A percentile compares a stretch with the other conserved stretches of the same genome.
phyloP scores from a whole-genome alignment of 1,284 basidiomycete genomes.

The Schizopora paradoxa region DNA sequence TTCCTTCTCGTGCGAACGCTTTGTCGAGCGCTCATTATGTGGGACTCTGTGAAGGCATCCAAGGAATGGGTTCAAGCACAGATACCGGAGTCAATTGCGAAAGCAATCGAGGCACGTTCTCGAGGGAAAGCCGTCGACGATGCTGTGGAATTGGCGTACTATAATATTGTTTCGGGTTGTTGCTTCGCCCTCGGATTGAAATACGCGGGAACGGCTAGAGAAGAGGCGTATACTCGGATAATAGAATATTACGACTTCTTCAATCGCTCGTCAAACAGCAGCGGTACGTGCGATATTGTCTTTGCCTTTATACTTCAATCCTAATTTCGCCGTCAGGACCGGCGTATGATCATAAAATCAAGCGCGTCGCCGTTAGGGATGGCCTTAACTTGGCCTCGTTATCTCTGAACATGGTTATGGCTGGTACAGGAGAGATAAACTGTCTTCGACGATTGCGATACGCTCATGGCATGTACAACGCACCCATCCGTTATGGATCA shows the following conservation, averaged over 20 bases:
- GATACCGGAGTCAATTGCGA: conserved; percentile 66
- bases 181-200: conserved; percentile 92
- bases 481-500: conserved; percentile 77
- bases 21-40: conserved; percentile 80
- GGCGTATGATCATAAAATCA: conserved; percentile 80
- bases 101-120: conserved; percentile 48
- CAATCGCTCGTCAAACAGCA: conserved; percentile 58
- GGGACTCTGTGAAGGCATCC: conserved; percentile 72
- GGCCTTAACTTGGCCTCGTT: conserved; percentile 85
- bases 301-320: conserved; percentile 2
- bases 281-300: conserved; percentile 39
- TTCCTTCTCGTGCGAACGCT: conserved; percentile 81
- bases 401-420: conserved; percentile 87
- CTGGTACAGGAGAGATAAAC: conserved; percentile 92
- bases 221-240: conserved; percentile 80
- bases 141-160: conserved; percentile 79
- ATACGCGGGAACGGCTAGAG: conserved; percentile 87
- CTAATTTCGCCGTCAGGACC: conserved; percentile 42
- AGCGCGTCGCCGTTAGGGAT: conserved; percentile 82
- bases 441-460: conserved; percentile 85
- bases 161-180: conserved; percentile 84
- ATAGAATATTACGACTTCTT: conserved; percentile 80
- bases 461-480: conserved; percentile 85
- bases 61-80: conserved; percentile 75
- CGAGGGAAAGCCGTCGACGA: conserved; percentile 60